phyloP scores from a whole-genome alignment of 768 basidiomycete genomes.

The Nevesoporus exiguus region DNA sequence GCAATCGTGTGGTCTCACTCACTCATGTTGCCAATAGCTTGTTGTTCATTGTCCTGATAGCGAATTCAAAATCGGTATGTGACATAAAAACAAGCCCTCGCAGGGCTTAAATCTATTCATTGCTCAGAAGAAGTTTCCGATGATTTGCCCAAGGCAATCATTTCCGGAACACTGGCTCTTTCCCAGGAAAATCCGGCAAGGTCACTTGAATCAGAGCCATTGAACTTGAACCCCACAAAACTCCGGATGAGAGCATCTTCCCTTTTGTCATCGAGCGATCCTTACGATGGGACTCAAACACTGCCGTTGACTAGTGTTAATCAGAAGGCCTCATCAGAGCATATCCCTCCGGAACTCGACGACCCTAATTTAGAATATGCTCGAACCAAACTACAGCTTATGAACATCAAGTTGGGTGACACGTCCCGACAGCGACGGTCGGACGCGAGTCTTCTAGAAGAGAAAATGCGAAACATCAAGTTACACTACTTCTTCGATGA shows the following conservation, averaged over 20 bases:
- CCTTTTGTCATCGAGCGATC: slow-evolving; percentile 34
- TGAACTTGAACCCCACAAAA: slow-evolving; percentile 15
- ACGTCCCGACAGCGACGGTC: slow-evolving; percentile 23
- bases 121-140: slow-evolving; percentile 14
- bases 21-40: slow-evolving; percentile 50
- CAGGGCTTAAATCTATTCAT: slow-evolving; percentile 1
- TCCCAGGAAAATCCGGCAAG: not conserved
- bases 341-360: slow-evolving; percentile 37
- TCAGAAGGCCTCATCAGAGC: slow-evolving; percentile 24
- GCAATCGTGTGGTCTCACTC: slow-evolving; percentile 1
- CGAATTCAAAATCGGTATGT: slow-evolving; percentile 45
- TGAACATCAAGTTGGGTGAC: slow-evolving; percentile 40
- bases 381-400: slow-evolving; percentile 54
- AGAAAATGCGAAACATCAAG: slow-evolving; percentile 45
- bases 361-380: slow-evolving; percentile 65
- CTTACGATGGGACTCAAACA: not conserved
- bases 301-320: slow-evolving; percentile 6
- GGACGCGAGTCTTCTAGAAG: slow-evolving; percentile 39
- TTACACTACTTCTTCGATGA: slow-evolving; percentile 70
- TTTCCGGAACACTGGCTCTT: not conserved
- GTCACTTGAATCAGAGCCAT: not conserved
- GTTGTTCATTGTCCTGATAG: slow-evolving; percentile 59
- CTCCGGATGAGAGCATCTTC: slow-evolving; percentile 40
- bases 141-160: slow-evolving; percentile 6
- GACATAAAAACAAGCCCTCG: not conserved